phyloP scores from a whole-genome alignment of 2,329 filamentous ascomycete species.

The Trichoderma hamatum region DNA sequence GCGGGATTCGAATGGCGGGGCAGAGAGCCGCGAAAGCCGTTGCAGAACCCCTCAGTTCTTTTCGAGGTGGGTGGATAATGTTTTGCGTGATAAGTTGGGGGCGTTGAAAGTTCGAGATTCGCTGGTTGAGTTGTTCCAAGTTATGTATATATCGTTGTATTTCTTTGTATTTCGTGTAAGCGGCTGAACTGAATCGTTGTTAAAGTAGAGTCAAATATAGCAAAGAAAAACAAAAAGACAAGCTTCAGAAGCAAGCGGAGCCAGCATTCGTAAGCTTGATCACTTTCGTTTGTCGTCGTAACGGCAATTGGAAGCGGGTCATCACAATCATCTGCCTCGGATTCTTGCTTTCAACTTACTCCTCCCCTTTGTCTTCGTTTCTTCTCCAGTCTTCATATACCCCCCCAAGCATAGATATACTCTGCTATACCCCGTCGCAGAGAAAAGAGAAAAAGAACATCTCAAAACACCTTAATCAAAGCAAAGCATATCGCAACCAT shows the following conservation, averaged over 20 bases:
- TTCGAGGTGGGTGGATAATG: not conserved
- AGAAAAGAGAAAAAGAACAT: not conserved
- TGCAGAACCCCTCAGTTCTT: not conserved
- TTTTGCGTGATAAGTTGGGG: not conserved
- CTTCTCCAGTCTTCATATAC: not conserved
- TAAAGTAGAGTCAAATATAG: not conserved
- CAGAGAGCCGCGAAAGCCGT: not conserved
- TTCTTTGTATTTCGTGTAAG: not conserved
- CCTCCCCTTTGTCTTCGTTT: not conserved
- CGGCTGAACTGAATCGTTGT: not conserved
- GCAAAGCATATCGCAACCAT: not conserved
- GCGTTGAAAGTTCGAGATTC: not conserved
- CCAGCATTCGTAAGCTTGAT: not conserved
- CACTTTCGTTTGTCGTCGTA: conserved; percentile 16
- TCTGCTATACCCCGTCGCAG: too few relatives aligned
- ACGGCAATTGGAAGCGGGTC: not conserved
- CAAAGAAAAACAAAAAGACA: not conserved
- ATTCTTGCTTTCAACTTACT: not conserved
- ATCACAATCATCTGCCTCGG: not conserved
- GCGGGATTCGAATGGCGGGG: not conserved
- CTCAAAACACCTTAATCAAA: not conserved
- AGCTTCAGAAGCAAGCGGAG: not conserved
- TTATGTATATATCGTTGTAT: not conserved
- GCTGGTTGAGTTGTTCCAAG: not conserved
- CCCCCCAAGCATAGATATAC: not conserved